Conservation (phyloP, 75 land plant genomes). For the Picea sitchensis region DNA sequence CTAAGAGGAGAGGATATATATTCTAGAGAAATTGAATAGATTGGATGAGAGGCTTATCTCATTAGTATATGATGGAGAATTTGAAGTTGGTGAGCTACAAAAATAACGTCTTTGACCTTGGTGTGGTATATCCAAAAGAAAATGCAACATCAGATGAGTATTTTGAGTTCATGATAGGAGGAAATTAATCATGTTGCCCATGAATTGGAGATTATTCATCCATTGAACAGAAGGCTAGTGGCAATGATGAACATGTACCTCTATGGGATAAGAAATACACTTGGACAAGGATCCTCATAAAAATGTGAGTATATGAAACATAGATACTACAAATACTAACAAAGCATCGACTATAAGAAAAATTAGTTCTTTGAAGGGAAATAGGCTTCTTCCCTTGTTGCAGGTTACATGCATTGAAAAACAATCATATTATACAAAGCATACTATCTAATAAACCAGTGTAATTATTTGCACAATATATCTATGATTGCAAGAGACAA, state of each 20-base stretch:
- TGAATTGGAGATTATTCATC: not conserved
- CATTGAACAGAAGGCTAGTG: not conserved
- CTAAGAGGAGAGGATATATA: conserved; percentile 39
- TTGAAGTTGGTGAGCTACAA: not conserved
- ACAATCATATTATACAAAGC: conserved; percentile 1
- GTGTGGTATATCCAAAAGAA: not conserved
- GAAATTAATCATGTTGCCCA: not conserved
- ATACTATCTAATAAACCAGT: not conserved
- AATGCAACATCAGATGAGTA: not conserved
- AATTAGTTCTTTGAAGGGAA: not conserved
- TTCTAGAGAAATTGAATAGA: conserved; percentile 20
- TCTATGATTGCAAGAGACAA: conserved; percentile 18
- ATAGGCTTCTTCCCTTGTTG: conserved; percentile 8
- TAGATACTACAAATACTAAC: not conserved
- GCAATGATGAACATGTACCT: not conserved
- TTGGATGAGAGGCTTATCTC: conserved; percentile 33
- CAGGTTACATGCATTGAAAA: conserved; percentile 2
- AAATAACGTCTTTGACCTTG: not conserved
- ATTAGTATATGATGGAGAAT: conserved; percentile 23
- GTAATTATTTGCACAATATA: not conserved
- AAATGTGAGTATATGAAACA: not conserved
- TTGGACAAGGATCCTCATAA: not conserved
- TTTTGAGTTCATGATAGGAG: not conserved
- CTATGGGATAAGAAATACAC: not conserved
- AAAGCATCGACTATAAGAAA: not conserved